phyloP scores from a whole-genome alignment of 441 rosid species.

The Euphorbia celastroides region DNA sequence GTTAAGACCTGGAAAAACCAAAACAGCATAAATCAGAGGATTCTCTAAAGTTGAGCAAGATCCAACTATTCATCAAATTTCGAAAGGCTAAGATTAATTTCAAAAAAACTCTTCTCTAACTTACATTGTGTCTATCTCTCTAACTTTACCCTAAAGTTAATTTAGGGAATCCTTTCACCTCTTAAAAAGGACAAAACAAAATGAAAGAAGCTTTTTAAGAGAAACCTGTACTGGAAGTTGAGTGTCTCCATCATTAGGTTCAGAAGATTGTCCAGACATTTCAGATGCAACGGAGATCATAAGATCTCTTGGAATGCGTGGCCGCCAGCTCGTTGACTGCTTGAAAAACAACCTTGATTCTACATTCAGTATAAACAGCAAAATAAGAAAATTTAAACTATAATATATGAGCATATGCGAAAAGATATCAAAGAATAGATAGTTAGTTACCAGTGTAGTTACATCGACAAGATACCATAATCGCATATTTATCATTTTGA shows the following conservation, averaged over 20 bases:
- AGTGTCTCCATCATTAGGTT: constrained; percentile 49
- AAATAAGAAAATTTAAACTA: constrained; percentile 12
- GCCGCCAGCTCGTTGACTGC: constrained; percentile 85
- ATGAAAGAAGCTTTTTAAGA: constrained; percentile 1
- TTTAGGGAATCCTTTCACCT: too few species aligned
- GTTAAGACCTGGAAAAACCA: constrained; percentile 67
- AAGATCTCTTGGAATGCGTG: constrained; percentile 75
- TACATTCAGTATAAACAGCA: constrained; percentile 24
- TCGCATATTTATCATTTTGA: constrained; percentile 59
- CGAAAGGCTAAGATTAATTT: too few species aligned
- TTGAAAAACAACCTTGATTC: constrained; percentile 93
- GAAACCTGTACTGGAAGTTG: constrained; percentile 94
- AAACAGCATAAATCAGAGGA: constrained; percentile 7
- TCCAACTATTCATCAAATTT: too few species aligned
- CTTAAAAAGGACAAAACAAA: not conserved
- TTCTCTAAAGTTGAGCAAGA: too few species aligned
- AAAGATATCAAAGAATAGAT: constrained; percentile 12
- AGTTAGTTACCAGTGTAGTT: constrained; percentile 65
- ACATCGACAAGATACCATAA: constrained; percentile 91
- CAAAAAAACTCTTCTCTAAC: too few species aligned
- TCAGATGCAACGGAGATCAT: constrained; percentile 91
- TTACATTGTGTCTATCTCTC: too few species aligned
- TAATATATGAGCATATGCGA: constrained; percentile 16
- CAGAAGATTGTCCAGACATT: constrained; percentile 59
- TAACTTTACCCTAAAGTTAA: too few species aligned